Base-by-base conservation (phyloP, 345 rosid species). In the Lepidium africanum region DNA sequence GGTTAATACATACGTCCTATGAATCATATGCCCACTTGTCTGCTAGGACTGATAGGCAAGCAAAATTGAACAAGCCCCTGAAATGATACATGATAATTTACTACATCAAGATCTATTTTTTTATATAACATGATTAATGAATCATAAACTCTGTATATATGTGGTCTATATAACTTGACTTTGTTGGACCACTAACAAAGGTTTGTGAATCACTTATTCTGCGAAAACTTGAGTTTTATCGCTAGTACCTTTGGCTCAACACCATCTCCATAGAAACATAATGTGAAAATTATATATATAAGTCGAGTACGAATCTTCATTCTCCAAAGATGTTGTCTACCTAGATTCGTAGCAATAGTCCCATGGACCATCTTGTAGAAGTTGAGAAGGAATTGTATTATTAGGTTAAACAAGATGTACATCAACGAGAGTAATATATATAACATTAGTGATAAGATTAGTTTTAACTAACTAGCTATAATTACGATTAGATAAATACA, bases 281-380 rank as follows among this genome's bases (percentile, higher is more conserved):
- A 51, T 4, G 60, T 12, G 17, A 43, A 33, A 10, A 38, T 1
- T 5, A 41, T 21, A 33, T 49, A 21, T 54, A 15, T 33, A 23
- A 37, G 42, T 45, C 6, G 57, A 51, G 41, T 9, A 65, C 2
- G 25, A 36, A 64, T 38, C 36, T 42, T 14, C 9, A 15, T 35
- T 67, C 14, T 54, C 11, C 15, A 5, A 11, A 38, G 15, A 38
- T 35, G 59, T 30, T 53, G 50, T 48, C 7, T 45, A 91, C 98
- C 96, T 85, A 74, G 91, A 50, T 75, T 83, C 83, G 71, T 89
- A 92, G 85, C 96, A 92, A 74, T 82, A 83, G 47, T 85, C 79
- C 90, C 87, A 92, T 8, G 89, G 84, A 55, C 48, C 78, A 69
- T 60, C 90, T 59, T 21, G 2, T 1, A 21, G 23, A n/a, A n/a